These are phyloP conservation scores for Crotalaria pallida DNA, from an alignment of 306 rosid genomes.

Conservation along the genomic window DNA sequence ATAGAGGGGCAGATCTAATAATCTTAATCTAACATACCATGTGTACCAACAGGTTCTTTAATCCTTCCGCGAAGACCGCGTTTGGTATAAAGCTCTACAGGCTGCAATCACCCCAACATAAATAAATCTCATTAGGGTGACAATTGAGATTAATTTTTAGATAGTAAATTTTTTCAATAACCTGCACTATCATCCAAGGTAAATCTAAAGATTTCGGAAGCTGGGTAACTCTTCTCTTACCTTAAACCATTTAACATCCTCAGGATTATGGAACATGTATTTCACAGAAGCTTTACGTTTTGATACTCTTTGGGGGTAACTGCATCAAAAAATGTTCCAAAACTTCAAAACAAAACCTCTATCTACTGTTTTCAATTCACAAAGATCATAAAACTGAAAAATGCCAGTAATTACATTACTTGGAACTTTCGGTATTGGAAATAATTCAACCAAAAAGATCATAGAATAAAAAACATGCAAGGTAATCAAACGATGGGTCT, in stretches of 20 bases:
- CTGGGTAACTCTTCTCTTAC: conserved; percentile 30
- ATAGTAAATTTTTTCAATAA: background rate
- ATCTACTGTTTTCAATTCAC: background rate
- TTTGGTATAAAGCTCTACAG: conserved; percentile 83
- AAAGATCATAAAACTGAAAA: background rate
- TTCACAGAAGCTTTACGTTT: conserved; percentile 78
- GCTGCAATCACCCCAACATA: conserved; percentile 56
- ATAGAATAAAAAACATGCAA: background rate
- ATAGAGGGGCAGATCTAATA: background rate
- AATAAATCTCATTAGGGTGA: conserved; percentile 6
- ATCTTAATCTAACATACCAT: conserved; percentile 51
- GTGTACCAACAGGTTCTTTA: conserved; percentile 96
- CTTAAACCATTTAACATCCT: conserved; percentile 96
- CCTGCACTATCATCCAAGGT: background rate
- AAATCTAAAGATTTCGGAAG: background rate
- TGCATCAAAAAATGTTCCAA: conserved; percentile 40
- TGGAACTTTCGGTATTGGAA: background rate
- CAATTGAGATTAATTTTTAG: background rate
- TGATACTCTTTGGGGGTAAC: conserved; percentile 94
- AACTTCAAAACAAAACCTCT: background rate
- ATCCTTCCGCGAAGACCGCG: conserved; percentile 89
- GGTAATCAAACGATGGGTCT: background rate
- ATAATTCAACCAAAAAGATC: background rate
- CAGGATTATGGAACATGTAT: conserved; percentile 90
- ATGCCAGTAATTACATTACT: background rate